Conservation (phyloP, 1,139 yeast species). For the Wickerhamomyces sp. region DNA sequence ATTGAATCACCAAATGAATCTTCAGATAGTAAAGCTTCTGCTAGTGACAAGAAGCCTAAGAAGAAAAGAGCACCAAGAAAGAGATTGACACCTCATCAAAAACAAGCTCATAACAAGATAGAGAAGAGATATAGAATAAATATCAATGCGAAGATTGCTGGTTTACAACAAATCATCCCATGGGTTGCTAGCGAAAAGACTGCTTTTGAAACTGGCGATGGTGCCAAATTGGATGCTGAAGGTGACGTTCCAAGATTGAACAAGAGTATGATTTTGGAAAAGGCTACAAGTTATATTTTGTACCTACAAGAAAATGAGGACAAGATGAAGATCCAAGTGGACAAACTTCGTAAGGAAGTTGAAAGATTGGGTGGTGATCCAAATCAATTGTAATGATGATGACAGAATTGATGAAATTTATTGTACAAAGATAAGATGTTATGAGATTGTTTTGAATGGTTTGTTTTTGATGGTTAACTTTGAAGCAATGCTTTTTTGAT, state of each 20-base stretch:
- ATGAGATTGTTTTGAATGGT: too few species aligned
- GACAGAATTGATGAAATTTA: too few species aligned
- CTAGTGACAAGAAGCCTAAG: constrained; percentile 21
- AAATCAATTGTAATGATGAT: too few species aligned
- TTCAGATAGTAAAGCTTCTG: constrained; percentile 3
- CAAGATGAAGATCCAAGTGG: constrained; percentile 29
- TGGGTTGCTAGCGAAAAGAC: constrained; percentile 55
- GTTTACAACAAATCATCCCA: constrained; percentile 58
- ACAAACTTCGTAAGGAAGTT: constrained; percentile 20
- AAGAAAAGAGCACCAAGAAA: constrained; percentile 50
- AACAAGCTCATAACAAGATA: constrained; percentile 66
- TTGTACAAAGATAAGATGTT: too few species aligned
- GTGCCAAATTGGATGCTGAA: constrained; percentile 14
- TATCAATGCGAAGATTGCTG: constrained; percentile 67
- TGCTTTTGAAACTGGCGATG: constrained; percentile 36
- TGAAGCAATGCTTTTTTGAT: too few species aligned
- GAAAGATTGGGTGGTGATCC: constrained; percentile 19
- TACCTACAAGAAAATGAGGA: constrained; percentile 43
- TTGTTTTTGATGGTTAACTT: too few species aligned
- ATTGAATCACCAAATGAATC: constrained; percentile 1
- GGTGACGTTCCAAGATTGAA: constrained; percentile 38
- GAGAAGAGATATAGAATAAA: constrained; percentile 69
- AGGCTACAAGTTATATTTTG: constrained; percentile 57
- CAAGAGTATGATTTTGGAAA: constrained; percentile 61
- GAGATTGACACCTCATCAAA: constrained; percentile 55